Conservation (phyloP, 257 asterid genomes). For the Fraxinus quadrangulata region DNA sequence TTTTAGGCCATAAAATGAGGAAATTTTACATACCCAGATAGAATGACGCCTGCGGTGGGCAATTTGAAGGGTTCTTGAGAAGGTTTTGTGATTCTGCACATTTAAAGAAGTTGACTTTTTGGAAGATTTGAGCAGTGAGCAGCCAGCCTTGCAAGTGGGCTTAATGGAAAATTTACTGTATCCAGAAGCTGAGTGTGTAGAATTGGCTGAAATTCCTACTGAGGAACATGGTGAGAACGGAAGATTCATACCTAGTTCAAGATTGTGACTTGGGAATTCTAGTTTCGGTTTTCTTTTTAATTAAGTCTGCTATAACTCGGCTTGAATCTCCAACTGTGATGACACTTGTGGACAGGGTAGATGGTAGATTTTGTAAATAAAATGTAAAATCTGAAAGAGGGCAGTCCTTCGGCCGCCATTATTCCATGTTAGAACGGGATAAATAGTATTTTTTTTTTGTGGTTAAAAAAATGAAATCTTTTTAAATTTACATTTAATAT, state of each 20-base stretch:
- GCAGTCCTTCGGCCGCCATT: no score
- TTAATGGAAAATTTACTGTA: conserved; percentile 16
- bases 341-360: background rate
- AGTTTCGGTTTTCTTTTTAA: background rate
- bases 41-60: conserved; percentile 32
- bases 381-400: no score
- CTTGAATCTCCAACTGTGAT: background rate
- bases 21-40: conserved; percentile 49
- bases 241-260: conserved; percentile 51
- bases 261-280: background rate
- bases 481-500: no score
- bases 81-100: conserved; percentile 24
- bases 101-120: conserved; percentile 28
- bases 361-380: background rate
- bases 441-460: no score
- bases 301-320: background rate
- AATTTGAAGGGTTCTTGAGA: conserved; percentile 27
- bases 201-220: conserved; percentile 28
- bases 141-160: conserved; percentile 29
- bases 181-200: conserved; percentile 10
- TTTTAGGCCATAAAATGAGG: background rate
- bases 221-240: conserved; percentile 46
- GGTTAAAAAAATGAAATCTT: no score
- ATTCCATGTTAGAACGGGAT: no score
- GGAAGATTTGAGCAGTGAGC: conserved; percentile 32